A percentile compares a stretch with the other conserved stretches of the same genome.
Conservation (phyloP, 805 yeast species). For the Kodamaea jinghongensis region DNA sequence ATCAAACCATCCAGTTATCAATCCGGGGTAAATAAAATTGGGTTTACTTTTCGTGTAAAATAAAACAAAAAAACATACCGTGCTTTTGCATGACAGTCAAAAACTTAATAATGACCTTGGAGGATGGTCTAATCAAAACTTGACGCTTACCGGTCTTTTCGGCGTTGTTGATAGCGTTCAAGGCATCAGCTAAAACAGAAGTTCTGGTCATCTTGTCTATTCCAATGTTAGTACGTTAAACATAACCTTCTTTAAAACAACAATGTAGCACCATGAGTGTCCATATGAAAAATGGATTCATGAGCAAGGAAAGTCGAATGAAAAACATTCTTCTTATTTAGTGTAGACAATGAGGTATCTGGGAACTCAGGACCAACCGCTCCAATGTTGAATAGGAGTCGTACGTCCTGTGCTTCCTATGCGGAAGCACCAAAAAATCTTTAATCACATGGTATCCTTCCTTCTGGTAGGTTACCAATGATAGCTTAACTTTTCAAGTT, state of each 20-base stretch:
- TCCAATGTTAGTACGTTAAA: too few relatives aligned
- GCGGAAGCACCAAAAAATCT: slow-evolving; percentile 1
- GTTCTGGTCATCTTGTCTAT: slow-evolving; percentile 85
- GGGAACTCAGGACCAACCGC: slow-evolving; percentile 19
- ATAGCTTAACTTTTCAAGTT: slow-evolving; percentile 16
- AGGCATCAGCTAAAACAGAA: slow-evolving; percentile 97
- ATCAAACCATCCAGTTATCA: slow-evolving; percentile 98
- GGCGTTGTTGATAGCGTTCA: slow-evolving; percentile 97
- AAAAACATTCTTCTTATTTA: too few relatives aligned
- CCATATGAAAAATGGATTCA: slow-evolving; percentile 31
- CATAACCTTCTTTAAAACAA: slow-evolving; percentile 9
- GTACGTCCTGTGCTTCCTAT: slow-evolving; percentile 1
- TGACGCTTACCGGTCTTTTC: slow-evolving; percentile 99
- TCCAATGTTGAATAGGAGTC: slow-evolving; percentile 6
- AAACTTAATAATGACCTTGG: slow-evolving; percentile 97
- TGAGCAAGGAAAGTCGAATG: slow-evolving; percentile 27
- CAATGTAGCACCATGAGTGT: slow-evolving; percentile 39
- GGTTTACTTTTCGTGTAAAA: neutral
- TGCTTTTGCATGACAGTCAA: slow-evolving; percentile 96
- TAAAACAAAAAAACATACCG: slow-evolving; percentile 41
- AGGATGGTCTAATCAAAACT: slow-evolving; percentile 96
- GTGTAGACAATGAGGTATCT: slow-evolving; percentile 29
- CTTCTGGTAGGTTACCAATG: neutral
- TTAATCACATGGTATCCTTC: neutral
- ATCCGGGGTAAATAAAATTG: slow-evolving; percentile 65